Percentiles rank a stretch among this genome's conserved stretches.
phyloP scores from a whole-genome alignment of 805 yeast species.

The Zygotorulaspora danielsina region DNA sequence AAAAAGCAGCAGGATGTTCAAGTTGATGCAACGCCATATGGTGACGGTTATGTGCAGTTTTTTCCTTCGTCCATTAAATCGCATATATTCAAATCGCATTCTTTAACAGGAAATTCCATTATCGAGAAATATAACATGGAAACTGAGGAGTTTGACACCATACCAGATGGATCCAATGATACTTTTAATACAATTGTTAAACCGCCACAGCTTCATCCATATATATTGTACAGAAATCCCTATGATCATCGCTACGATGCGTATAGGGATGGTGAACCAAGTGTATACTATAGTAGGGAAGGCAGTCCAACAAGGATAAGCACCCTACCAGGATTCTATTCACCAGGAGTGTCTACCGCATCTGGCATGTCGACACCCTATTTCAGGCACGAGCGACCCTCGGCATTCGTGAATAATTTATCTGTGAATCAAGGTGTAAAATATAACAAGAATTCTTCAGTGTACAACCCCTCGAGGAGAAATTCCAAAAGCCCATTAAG shows the following conservation, averaged over 20 bases:
- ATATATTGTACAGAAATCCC: slow-evolving; percentile 9
- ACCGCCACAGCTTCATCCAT: slow-evolving; percentile 3
- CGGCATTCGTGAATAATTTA: slow-evolving; percentile 4
- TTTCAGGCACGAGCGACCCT: slow-evolving; percentile 5
- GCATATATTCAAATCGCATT: slow-evolving; percentile 51
- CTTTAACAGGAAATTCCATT: slow-evolving; percentile 34
- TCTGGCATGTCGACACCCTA: slow-evolving; percentile 11
- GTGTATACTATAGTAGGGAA: slow-evolving; percentile 3
- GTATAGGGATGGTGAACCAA: not conserved
- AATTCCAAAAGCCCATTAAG: slow-evolving; percentile 13
- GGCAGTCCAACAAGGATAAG: slow-evolving; percentile 7
- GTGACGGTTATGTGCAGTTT: slow-evolving; percentile 26
- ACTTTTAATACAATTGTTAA: slow-evolving; percentile 11
- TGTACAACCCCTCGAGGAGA: slow-evolving; percentile 4
- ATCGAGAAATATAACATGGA: slow-evolving; percentile 34
- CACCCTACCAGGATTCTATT: slow-evolving; percentile 10
- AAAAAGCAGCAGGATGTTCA: slow-evolving; percentile 54
- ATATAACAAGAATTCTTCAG: slow-evolving; percentile 2
- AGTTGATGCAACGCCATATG: slow-evolving; percentile 50
- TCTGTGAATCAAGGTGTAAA: slow-evolving; percentile 2
- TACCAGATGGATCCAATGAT: slow-evolving; percentile 1
- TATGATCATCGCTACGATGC: slow-evolving; percentile 4
- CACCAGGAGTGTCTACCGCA: slow-evolving; percentile 10
- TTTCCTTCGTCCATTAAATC: slow-evolving; percentile 29
- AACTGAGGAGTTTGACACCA: slow-evolving; percentile 26